Base-by-base conservation (phyloP, 2,329 filamentous ascomycete genomes). In the Fusarium caatingaense region DNA sequence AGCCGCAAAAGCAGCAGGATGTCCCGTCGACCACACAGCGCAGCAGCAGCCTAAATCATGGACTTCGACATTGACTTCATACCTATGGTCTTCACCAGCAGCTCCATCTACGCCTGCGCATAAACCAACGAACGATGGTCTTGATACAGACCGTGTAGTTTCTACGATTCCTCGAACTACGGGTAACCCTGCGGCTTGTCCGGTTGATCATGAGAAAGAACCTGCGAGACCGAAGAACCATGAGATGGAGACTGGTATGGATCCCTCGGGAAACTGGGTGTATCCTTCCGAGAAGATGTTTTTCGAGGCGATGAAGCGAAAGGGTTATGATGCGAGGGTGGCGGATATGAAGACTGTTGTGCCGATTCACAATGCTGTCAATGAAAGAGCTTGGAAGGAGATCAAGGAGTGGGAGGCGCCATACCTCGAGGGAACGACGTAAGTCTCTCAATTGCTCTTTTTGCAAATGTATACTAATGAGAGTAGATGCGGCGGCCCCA, bases 241-340 rank as follows among this genome's bases (percentile, higher is more conserved):
- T 66, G 93, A 98, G 81, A 82, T 87, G 66, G 94, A 97, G 78
- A 92, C 91, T 0, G 91, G 92, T 66, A 85, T 89, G 23, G 90
- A 93, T 74, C 83, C 83, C 40, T 88, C 88, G 0, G 95, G 95
- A 1, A 97, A 98, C 79, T 99, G 96, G 96, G 91, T 99, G 66
- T 99, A 99, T 80, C 96, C 96, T 0, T 96, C 92, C 0, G 95
- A 98, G 80, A 92, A 93, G 77, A 97, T 98, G 90, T 99, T 99
- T 85, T 98, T 98, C 83, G 93, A 97, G 49, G 96, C 96, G 46
- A 95, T 99, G 89, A 89, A 92, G 84, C 91, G 95, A 78, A 99
- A 99, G 81, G 92, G 91, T 45, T 91, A 94, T 83, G 88, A 90
- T 65, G 90, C 88, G 30, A 83, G 85, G 16, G 88, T 88, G 1